Conservation (phyloP, 805 yeast species). For the Jamesozyma rosinii region DNA sequence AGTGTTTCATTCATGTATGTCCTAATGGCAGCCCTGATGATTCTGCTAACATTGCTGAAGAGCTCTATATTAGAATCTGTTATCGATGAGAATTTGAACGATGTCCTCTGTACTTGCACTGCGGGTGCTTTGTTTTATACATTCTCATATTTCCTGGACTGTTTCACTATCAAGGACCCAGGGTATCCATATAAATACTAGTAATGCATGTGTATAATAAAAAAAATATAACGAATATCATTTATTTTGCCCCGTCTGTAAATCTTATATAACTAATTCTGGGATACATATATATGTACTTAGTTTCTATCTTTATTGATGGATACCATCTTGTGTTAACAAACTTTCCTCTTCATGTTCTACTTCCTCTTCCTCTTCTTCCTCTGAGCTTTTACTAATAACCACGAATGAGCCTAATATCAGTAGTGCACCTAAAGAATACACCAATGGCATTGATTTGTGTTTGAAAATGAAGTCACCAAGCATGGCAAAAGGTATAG, state of each 20-base stretch:
- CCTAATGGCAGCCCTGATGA: constrained; percentile 35
- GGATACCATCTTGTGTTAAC: no score
- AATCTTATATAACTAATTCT: no score
- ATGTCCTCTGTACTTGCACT: constrained; percentile 11
- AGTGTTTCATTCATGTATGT: constrained; percentile 45
- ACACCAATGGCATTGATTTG: constrained; percentile 49
- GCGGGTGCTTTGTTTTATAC: constrained; percentile 13
- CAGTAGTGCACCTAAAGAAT: constrained; percentile 68
- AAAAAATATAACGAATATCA: no score
- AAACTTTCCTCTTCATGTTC: not conserved
- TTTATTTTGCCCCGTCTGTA: no score
- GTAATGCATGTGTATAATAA: no score
- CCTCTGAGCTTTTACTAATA: constrained; percentile 70
- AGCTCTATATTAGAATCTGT: not conserved
- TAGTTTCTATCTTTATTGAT: no score
- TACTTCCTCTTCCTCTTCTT: constrained; percentile 33
- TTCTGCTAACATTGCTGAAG: constrained; percentile 34
- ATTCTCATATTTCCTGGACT: constrained; percentile 20
- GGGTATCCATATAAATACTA: constrained; percentile 20
- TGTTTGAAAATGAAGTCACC: constrained; percentile 76
- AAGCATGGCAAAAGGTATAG: constrained; percentile 89
- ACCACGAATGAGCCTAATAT: constrained; percentile 78
- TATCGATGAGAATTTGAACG: constrained; percentile 11
- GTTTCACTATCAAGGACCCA: constrained; percentile 24
- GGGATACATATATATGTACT: no score